Percentiles rank a stretch among this genome's conserved stretches.
These are phyloP conservation scores for Eucalyptus pauciflora DNA, from an alignment of 345 rosid species.

Conservation along the genomic window DNA sequence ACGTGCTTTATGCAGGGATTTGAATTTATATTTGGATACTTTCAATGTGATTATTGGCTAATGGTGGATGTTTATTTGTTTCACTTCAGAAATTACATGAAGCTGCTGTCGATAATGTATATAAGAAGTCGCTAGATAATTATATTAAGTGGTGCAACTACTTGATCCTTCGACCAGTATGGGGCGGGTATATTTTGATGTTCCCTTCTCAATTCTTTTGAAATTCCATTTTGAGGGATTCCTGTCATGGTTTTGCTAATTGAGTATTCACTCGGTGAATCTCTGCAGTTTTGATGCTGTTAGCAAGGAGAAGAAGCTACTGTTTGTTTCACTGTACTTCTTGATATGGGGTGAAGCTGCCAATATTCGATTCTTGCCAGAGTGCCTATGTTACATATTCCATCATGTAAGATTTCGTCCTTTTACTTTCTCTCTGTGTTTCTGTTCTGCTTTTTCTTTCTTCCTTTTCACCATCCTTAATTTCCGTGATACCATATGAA, in stretches of 20 bases:
- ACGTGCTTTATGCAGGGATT: neutral
- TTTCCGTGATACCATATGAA: neutral
- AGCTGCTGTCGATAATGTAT: constrained; percentile 61
- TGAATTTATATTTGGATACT: neutral
- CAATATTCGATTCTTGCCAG: constrained; percentile 11
- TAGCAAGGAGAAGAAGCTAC: constrained; percentile 73
- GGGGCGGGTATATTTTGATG: constrained; percentile 56
- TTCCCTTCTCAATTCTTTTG: neutral
- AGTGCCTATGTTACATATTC: constrained; percentile 50
- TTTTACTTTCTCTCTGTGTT: neutral
- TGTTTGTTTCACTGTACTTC: constrained; percentile 70
- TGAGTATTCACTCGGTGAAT: neutral
- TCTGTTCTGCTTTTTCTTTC: neutral
- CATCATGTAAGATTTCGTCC: constrained; percentile 50
- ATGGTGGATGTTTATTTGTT: neutral
- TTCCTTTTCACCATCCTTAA: neutral
- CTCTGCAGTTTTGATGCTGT: constrained; percentile 67
- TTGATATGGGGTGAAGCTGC: constrained; percentile 72
- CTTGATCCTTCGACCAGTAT: constrained; percentile 75
- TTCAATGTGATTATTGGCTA: neutral
- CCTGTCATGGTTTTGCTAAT: neutral
- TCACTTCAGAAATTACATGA: constrained; percentile 64
- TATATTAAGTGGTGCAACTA: constrained; percentile 90
- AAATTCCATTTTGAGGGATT: neutral
- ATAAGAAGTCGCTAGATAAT: constrained; percentile 75